Evolutionary conservation across 768 basidiomycete genomes (phyloP), one percentile per base, ranked within the genome.

Genomic region (Pleurotus citrinopileatus): DNA sequence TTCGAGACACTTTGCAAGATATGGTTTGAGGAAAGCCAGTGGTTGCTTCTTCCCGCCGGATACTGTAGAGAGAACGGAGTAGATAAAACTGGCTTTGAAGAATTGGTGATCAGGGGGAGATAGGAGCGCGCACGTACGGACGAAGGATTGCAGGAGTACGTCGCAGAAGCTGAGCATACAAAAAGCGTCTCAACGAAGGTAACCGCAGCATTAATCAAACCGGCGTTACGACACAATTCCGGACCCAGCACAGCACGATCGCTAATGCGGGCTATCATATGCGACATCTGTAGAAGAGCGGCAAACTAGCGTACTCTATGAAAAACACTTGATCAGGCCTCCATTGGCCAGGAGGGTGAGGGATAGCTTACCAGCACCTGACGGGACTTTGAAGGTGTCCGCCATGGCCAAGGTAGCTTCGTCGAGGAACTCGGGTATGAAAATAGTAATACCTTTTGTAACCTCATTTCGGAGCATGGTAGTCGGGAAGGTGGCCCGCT

Each of bases 31-130:
- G 28, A 42, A 56, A 9, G 12, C 15, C 27, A 19, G 12, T 9
- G 55, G 46, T 20, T 56, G 23, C 25, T 56, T 52, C 29, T 36
- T 20, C 3, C 55, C 55, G 22, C 55, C 55, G 13, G 25, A 42
- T 15, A 56, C 20, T n/a, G 55, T 42, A 2, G 47, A 52, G 6
- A 51, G 22, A 15, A 51, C 7, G 25, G 52, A 52, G 48, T 56
- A 56, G 10, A 43, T 4, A 7, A 29, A 15, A 9, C 55, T 56
- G 27, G 25, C 15, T 23, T 13, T 42, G 17, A 20, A n/a, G 38
- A 22, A 22, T 20, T 9, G 4, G 25, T 46, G 36, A 12, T 9
- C n/a, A n/a, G n/a, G n/a, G n/a, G n/a, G 48, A 23, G 25, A 47
- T 19, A 12, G 32, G 12, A 36, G n/a, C 13, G 15, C 6, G 12